phyloP scores from a whole-genome alignment of 2,329 filamentous ascomycete genomes.

The Aspergillus texensis region DNA sequence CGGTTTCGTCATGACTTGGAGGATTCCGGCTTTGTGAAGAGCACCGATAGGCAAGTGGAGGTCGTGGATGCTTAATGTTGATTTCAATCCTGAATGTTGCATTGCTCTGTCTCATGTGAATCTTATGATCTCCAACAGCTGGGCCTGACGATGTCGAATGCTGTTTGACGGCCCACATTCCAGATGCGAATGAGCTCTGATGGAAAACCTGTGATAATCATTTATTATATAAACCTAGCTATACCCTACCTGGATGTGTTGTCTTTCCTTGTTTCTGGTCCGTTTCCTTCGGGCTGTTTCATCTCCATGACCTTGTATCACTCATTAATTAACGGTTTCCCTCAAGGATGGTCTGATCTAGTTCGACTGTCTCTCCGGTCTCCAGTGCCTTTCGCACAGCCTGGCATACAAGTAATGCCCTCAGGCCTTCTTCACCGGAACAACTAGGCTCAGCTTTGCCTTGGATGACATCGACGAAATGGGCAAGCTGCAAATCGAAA shows the following conservation, averaged over 20 bases:
- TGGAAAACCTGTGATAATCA: background rate
- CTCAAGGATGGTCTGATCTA: slow-evolving; percentile 15
- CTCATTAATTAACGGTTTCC: background rate
- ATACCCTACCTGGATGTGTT: background rate
- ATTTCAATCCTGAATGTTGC: background rate
- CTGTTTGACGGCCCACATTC: background rate
- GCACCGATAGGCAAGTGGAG: slow-evolving; percentile 16
- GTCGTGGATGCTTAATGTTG: slow-evolving; percentile 7
- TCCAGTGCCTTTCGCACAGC: slow-evolving; percentile 52
- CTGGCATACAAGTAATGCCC: slow-evolving; percentile 56
- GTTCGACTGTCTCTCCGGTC: slow-evolving; percentile 38
- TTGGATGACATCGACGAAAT: slow-evolving; percentile 55
- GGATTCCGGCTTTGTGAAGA: slow-evolving; percentile 17
- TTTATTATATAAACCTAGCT: background rate
- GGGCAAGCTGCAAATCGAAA: slow-evolving; percentile 56
- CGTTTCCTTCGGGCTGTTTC: background rate
- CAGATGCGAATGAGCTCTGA: background rate
- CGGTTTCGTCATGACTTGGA: slow-evolving; percentile 33
- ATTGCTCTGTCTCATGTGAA: background rate
- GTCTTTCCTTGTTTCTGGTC: background rate
- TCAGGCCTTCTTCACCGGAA: slow-evolving; percentile 52
- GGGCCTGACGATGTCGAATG: background rate
- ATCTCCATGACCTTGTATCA: background rate
- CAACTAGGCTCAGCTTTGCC: slow-evolving; percentile 50
- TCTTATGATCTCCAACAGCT: background rate